phyloP scores from a whole-genome alignment of 257 asterid species.

The Orobanche coerulescens region DNA sequence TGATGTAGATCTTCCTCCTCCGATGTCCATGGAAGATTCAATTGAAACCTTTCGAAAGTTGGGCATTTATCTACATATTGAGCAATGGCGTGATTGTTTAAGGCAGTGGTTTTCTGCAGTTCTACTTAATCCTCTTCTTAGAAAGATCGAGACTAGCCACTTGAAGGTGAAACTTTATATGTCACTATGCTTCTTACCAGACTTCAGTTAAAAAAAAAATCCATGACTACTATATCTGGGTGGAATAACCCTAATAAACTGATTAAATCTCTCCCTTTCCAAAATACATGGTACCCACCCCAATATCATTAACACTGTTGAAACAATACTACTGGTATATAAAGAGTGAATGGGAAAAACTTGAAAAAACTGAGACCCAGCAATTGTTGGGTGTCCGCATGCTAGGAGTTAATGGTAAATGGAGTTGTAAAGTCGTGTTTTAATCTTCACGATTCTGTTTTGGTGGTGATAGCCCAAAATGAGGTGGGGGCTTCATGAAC shows the following conservation, averaged over 20 bases:
- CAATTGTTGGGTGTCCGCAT: neutral
- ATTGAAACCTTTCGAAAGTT: slow-evolving; percentile 61
- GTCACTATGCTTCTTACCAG: slow-evolving; percentile 7
- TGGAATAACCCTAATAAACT: neutral
- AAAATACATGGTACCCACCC: neutral
- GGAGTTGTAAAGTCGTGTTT: neutral
- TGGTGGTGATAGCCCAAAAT: neutral
- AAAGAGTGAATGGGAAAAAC: neutral
- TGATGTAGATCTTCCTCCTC: slow-evolving; percentile 79
- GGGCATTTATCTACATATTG: slow-evolving; percentile 76
- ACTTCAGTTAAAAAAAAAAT: neutral
- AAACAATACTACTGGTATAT: neutral
- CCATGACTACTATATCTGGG: slow-evolving; percentile 4
- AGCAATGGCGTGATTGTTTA: slow-evolving; percentile 80
- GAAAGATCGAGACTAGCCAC: slow-evolving; percentile 75
- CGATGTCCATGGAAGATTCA: slow-evolving; percentile 93
- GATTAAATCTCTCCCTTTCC: neutral
- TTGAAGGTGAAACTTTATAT: slow-evolving; percentile 50
- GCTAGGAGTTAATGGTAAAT: neutral
- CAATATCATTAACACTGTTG: neutral
- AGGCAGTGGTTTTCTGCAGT: slow-evolving; percentile 91
- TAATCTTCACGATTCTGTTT: slow-evolving; percentile 1
- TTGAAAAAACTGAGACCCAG: neutral
- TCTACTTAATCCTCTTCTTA: slow-evolving; percentile 66
- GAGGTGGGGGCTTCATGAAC: neutral